Percentiles rank a stretch among this genome's conserved stretches.
phyloP scores from a whole-genome alignment of 148 eudicot genomes.

The Mesembryanthemum crystallinum region DNA sequence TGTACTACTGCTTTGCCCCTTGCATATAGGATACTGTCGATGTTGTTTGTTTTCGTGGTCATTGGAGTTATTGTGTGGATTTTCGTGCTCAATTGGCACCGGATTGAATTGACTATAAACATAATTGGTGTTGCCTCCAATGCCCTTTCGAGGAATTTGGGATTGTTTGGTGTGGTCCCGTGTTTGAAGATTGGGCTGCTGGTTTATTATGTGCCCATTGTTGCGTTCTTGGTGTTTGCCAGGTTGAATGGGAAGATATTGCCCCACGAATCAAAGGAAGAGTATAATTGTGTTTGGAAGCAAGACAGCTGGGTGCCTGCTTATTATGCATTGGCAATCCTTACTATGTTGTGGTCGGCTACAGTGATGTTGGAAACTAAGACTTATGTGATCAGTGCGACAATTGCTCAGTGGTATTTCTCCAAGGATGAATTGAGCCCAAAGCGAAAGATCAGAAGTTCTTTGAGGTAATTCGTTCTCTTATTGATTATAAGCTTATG shows the following conservation, averaged over 20 bases:
- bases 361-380: conserved; percentile 68
- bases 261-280: conserved; percentile 47
- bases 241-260: conserved; percentile 73
- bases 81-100: conserved; percentile 75
- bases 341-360: conserved; percentile 92
- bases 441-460: conserved; percentile 60
- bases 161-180: conserved; percentile 76
- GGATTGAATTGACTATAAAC: conserved; percentile 72
- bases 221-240: conserved; percentile 81
- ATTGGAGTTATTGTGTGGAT: conserved; percentile 88
- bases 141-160: conserved; percentile 71
- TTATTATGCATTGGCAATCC: conserved; percentile 71
- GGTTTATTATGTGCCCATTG: conserved; percentile 72
- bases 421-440: conserved; percentile 63
- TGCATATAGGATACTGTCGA: conserved; percentile 62
- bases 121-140: conserved; percentile 72
- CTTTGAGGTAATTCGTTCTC: conserved; percentile 58
- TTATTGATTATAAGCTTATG: not conserved
- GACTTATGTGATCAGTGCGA: conserved; percentile 83
- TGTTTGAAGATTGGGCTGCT: conserved; percentile 64
- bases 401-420: conserved; percentile 97
- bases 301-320: conserved; percentile 89
- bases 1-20: conserved; percentile 68
- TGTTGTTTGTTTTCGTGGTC: conserved; percentile 65
- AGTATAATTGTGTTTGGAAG: conserved; percentile 75